Conservation (phyloP, 495 filamentous ascomycete genomes). For the Xylaria venustula region DNA sequence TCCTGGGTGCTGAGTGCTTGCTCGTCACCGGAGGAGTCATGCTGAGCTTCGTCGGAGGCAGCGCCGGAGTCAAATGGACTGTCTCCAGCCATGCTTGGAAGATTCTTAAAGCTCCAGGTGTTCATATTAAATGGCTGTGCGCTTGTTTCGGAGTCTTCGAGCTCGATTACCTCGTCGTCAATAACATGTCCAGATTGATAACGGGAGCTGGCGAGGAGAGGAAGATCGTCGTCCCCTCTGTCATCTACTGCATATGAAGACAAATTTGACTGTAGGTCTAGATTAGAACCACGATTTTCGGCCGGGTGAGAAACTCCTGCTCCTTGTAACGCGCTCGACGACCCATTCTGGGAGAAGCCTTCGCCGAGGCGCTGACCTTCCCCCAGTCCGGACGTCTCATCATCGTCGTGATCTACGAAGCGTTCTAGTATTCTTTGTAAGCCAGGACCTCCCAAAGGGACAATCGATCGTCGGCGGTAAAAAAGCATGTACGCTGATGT, state of each 20-base stretch:
- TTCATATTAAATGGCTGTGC: slow-evolving; percentile 18
- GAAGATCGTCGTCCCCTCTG: slow-evolving; percentile 12
- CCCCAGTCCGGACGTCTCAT: slow-evolving; percentile 60
- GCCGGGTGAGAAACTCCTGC: slow-evolving; percentile 69
- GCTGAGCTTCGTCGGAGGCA: slow-evolving; percentile 40
- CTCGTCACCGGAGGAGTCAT: slow-evolving; percentile 34
- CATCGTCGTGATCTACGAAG: slow-evolving; percentile 44
- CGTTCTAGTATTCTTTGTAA: slow-evolving; percentile 68
- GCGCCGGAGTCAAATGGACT: slow-evolving; percentile 31
- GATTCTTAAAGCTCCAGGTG: slow-evolving; percentile 40
- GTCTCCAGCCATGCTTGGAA: slow-evolving; percentile 15
- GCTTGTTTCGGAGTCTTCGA: slow-evolving; percentile 18
- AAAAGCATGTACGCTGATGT: slow-evolving; percentile 87
- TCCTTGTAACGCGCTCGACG: slow-evolving; percentile 78
- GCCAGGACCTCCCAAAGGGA: slow-evolving; percentile 71
- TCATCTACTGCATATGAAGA: background rate
- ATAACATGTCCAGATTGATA: slow-evolving; percentile 16
- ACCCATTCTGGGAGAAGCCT: slow-evolving; percentile 79
- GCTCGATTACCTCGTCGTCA: slow-evolving; percentile 41
- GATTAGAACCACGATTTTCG: slow-evolving; percentile 57
- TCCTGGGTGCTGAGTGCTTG: slow-evolving; percentile 19
- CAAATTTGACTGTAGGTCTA: background rate
- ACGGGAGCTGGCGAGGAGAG: slow-evolving; percentile 7
- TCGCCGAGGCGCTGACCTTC: slow-evolving; percentile 81
- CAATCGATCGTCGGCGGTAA: slow-evolving; percentile 80